Evolutionary conservation across 2,329 filamentous ascomycete genomes (phyloP), one percentile per base, ranked within the genome.

Genomic region (Trichoderma hamatum): DNA sequence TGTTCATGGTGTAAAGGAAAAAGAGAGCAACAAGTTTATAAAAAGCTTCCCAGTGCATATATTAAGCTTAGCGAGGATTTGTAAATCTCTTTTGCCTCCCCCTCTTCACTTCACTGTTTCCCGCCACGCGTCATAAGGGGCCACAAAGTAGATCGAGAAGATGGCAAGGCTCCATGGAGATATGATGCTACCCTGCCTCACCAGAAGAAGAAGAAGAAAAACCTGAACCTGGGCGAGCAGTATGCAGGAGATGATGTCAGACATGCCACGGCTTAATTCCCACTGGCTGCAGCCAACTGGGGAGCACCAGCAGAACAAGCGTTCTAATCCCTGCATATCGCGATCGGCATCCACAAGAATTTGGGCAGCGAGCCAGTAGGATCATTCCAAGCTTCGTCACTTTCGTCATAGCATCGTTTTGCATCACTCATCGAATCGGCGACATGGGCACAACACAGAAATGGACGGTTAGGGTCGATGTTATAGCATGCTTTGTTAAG

Each of bases 281-380:
- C 55, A 67, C 54, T 60, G 43, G 65, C 56, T 59, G 55, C 30
- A 67, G 16, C 54, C 21, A 67, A 59, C 28, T 32, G 10, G 16
- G 21, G 10, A 56, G 28, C 13, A 32, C 59, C 52, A 43, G 58
- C 49, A 32, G 36, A 56, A 51, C 28, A 68, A 26, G 49, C 49
- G 19, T n/a, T 52, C 36, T 28, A 52, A 69, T 69, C 67, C 67
- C 60, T 69, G 67, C 67, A 69, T 39, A 64, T 64, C 65, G 65
- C 39, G 60, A 69, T 69, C 60, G 60, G 28, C 52, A 16, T 58
- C 30, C 51, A 46, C 67, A 39, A 28, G 28, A 55, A 34, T 39
- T 16, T 6, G 5, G 10, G 24, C 34, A 67, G 39, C 39, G 39
- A 55, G 28, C 24, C 28, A 51, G 43, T 64, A 24, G 14, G 34